Conservation (phyloP, 2,329 filamentous ascomycete species). For the Fonsecaea nubica region DNA sequence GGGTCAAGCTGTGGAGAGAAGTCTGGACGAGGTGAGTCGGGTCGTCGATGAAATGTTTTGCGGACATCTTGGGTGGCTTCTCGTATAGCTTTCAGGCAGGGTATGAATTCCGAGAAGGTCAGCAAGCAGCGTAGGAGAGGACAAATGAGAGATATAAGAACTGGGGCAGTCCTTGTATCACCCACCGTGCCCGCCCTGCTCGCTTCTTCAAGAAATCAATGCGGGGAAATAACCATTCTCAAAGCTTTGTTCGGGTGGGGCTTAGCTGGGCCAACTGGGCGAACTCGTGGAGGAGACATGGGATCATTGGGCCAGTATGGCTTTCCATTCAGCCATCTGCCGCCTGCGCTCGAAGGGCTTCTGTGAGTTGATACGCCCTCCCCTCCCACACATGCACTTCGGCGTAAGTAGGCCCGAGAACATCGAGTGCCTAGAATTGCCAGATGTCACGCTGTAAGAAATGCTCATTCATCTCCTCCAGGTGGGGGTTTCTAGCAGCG, state of each 20-base stretch:
- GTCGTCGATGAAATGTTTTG: conserved; percentile 37
- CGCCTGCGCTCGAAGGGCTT: conserved; percentile 16
- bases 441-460: background rate
- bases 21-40: conserved; percentile 73
- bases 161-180: conserved; percentile 16
- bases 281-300: conserved; percentile 19
- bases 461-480: background rate
- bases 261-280: conserved; percentile 3
- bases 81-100: background rate
- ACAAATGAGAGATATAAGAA: conserved; percentile 1
- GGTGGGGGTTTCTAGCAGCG: background rate
- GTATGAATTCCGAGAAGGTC: conserved; percentile 3
- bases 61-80: conserved; percentile 14
- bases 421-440: background rate
- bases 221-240: conserved; percentile 20
- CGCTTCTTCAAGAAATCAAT: conserved; percentile 19
- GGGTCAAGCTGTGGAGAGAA: conserved; percentile 76
- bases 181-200: conserved; percentile 4
- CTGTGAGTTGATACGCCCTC: conserved; percentile 10
- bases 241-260: conserved; percentile 19
- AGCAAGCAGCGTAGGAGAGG: conserved; percentile 1
- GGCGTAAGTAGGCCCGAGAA: conserved; percentile 10
- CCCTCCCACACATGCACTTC: conserved; percentile 17
- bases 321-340: conserved; percentile 22
- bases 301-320: conserved; percentile 3